Evolutionary conservation across 2,329 filamentous ascomycete species (phyloP).

Genomic region (Fonsecaea nubica): DNA sequence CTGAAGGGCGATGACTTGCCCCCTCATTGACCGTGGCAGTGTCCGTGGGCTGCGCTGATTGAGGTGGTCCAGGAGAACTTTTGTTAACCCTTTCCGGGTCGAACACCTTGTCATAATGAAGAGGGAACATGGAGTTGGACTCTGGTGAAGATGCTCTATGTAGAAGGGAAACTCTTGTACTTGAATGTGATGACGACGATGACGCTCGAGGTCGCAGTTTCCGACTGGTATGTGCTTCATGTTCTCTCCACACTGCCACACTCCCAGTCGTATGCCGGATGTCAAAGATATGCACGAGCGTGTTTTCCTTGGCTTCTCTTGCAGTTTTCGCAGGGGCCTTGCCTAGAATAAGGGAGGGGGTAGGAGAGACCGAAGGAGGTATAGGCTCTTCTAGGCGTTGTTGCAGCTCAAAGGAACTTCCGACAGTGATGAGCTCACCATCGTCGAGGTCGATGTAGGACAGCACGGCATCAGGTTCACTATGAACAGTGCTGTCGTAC

Average conservation of each 20-base stretch:
- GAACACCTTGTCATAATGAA: not conserved
- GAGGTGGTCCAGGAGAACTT: not conserved
- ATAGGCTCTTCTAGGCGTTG: constrained; percentile 54
- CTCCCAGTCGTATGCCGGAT: constrained; percentile 42
- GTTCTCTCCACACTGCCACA: constrained; percentile 38
- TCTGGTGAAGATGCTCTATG: not conserved
- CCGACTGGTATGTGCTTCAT: constrained; percentile 37
- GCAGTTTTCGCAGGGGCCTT: constrained; percentile 17
- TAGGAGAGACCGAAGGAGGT: not conserved
- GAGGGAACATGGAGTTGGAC: not conserved
- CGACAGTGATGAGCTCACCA: constrained; percentile 55
- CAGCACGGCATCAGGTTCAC: constrained; percentile 51
- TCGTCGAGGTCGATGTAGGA: constrained; percentile 56
- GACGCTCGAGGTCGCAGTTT: constrained; percentile 4
- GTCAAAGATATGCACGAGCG: constrained; percentile 55
- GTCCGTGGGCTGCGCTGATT: not conserved
- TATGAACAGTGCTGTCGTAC: constrained; percentile 52
- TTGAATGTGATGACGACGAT: not conserved
- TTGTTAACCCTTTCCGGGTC: not conserved
- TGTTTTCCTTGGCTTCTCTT: constrained; percentile 30
- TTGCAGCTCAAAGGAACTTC: constrained; percentile 54
- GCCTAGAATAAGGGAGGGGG: constrained; percentile 15
- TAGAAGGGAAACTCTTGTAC: not conserved
- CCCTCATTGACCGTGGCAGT: not conserved
- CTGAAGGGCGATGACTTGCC: not conserved